These are phyloP conservation scores for Prunus campanulata DNA, from an alignment of 306 rosid species.

Conservation along the genomic window DNA sequence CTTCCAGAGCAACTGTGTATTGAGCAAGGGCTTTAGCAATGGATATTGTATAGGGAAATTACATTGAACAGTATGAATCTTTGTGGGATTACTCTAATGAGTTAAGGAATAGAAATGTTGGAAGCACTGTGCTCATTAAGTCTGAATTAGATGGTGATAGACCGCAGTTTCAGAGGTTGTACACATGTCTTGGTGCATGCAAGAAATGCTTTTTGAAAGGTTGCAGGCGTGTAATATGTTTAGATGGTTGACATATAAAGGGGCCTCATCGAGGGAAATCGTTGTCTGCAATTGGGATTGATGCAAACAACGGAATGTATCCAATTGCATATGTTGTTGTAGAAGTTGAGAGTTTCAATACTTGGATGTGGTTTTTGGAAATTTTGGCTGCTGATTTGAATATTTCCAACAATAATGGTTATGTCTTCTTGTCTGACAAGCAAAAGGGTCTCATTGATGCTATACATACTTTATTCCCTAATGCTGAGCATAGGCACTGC, in stretches of 20 bases:
- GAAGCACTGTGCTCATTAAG: background rate
- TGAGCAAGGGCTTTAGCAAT: too few relatives aligned
- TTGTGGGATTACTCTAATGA: too few relatives aligned
- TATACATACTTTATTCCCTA: background rate
- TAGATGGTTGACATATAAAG: background rate
- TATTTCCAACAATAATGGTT: background rate
- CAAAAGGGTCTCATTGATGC: background rate
- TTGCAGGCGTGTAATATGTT: background rate
- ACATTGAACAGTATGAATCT: too few relatives aligned
- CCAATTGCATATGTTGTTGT: too few relatives aligned
- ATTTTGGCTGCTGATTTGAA: background rate
- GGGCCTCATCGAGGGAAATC: background rate
- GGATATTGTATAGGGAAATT: too few relatives aligned
- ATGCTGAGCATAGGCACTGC: background rate
- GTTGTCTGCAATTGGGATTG: background rate
- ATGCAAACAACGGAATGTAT: background rate
- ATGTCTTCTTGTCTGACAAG: background rate
- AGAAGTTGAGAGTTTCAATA: background rate
- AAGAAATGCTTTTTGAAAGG: background rate
- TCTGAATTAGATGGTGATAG: background rate
- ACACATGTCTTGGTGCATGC: background rate
- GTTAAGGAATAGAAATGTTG: too few relatives aligned
- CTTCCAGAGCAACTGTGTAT: too few relatives aligned
- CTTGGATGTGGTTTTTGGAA: background rate
- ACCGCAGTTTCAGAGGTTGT: background rate